Conservation (phyloP, 345 rosid genomes). For the Streptanthus diversifolius region DNA sequence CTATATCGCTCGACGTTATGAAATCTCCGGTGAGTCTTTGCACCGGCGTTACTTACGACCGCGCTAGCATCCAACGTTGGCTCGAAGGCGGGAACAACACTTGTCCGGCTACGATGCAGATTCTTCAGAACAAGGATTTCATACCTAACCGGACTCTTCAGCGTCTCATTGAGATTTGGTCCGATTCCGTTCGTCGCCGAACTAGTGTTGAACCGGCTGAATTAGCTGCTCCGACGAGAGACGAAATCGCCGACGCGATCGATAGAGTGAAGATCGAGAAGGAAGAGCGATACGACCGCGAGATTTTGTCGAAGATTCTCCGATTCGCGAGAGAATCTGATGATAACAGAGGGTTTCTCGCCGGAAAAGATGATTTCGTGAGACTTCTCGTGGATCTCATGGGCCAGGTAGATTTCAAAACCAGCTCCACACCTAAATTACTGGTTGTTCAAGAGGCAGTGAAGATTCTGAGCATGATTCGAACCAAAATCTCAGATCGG, state of each 20-base stretch:
- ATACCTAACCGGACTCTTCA: conserved; percentile 79
- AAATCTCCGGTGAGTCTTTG: conserved; percentile 89
- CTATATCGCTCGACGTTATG: conserved; percentile 91
- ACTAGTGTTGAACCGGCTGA: conserved; percentile 23
- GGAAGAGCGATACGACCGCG: conserved; percentile 7
- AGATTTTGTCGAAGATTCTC: conserved; percentile 38
- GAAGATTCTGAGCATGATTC: conserved; percentile 47
- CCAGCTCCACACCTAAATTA: conserved; percentile 20
- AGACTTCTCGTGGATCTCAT: conserved; percentile 49
- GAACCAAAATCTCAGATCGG: conserved; percentile 37
- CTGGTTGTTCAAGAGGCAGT: conserved; percentile 48
- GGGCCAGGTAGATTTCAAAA: conserved; percentile 31
- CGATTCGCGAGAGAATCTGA: conserved; percentile 53
- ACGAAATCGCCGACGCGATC: conserved; percentile 40
- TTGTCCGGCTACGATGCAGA: conserved; percentile 96
- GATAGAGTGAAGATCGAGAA: conserved; percentile 30
- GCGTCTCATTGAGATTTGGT: conserved; percentile 82
- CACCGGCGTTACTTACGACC: conserved; percentile 98
- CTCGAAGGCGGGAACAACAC: conserved; percentile 82
- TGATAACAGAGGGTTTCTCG: conserved; percentile 57
- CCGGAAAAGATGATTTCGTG: conserved; percentile 54
- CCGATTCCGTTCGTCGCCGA: conserved; percentile 46
- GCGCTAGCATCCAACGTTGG: conserved; percentile 87
- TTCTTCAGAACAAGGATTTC: conserved; percentile 62
- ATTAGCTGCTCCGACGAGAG: conserved; percentile 31